Percentiles rank a stretch among this genome's conserved stretches.
phyloP scores from a whole-genome alignment of 1,284 basidiomycete species.

The Ganoderma lucidum region DNA sequence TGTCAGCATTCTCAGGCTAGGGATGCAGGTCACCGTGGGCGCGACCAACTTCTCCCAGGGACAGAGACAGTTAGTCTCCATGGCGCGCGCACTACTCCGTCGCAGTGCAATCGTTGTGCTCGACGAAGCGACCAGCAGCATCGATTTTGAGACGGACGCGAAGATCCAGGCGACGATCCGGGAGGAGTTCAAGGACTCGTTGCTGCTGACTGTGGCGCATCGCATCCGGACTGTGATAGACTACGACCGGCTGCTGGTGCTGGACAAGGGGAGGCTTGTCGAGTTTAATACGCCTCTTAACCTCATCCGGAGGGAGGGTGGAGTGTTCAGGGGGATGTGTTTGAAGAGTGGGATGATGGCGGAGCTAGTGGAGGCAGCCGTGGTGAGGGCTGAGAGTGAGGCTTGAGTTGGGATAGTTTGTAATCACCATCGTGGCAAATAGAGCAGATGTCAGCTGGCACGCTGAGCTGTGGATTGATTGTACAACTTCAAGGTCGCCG shows the following conservation, averaged over 20 bases:
- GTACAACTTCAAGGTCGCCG: too few species aligned
- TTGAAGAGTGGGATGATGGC: constrained; percentile 81
- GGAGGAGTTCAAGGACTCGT: constrained; percentile 74
- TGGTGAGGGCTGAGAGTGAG: constrained; percentile 41
- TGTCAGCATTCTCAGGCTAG: constrained; percentile 50
- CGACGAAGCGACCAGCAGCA: constrained; percentile 85
- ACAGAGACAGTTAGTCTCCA: constrained; percentile 84
- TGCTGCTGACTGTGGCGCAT: constrained; percentile 56
- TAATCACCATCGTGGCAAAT: too few species aligned
- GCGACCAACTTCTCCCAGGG: constrained; percentile 89
- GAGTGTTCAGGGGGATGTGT: constrained; percentile 84
- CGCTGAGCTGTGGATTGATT: too few species aligned
- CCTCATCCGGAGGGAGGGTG: constrained; percentile 75
- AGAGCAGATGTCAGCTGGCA: too few species aligned
- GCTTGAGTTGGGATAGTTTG: neutral
- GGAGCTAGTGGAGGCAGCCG: constrained; percentile 71
- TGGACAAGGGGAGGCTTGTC: constrained; percentile 81
- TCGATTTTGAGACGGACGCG: constrained; percentile 78
- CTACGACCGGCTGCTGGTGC: constrained; percentile 83
- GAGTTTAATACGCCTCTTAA: constrained; percentile 88
- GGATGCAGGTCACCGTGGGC: constrained; percentile 79
- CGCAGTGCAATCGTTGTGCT: constrained; percentile 82
- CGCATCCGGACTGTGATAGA: constrained; percentile 74
- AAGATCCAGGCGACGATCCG: constrained; percentile 86
- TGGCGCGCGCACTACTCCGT: constrained; percentile 81